phyloP scores from a whole-genome alignment of 495 filamentous ascomycete genomes.

The Penicillium longicatenatum region DNA sequence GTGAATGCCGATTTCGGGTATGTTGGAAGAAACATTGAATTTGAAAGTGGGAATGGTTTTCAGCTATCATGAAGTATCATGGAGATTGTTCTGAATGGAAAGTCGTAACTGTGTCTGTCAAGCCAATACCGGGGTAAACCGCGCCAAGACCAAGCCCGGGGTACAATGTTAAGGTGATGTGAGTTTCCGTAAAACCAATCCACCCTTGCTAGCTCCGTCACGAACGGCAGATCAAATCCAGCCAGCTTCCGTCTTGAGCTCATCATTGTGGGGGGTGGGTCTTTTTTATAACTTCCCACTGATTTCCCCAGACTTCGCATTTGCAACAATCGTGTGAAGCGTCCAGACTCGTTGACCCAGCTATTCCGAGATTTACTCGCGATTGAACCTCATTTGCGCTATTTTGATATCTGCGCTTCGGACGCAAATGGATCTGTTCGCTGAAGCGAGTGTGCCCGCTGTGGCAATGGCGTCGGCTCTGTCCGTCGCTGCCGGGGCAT shows the following conservation, averaged over 20 bases:
- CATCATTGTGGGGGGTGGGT: constrained; percentile 5
- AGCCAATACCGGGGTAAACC: not conserved
- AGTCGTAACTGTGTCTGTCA: not conserved
- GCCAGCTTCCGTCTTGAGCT: constrained; percentile 33
- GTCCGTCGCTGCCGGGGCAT: constrained; percentile 45
- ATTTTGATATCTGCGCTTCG: not conserved
- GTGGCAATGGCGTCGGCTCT: constrained; percentile 42
- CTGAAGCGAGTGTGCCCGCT: constrained; percentile 37
- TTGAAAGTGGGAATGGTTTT: too few species aligned
- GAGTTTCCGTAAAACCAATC: not conserved
- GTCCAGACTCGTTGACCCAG: not conserved
- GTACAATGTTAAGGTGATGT: not conserved
- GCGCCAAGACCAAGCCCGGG: not conserved
- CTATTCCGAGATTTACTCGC: not conserved
- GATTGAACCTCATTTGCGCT: not conserved
- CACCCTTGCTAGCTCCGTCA: constrained; percentile 7
- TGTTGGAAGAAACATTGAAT: not conserved
- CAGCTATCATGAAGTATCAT: not conserved
- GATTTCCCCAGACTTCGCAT: not conserved
- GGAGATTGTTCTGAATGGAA: not conserved
- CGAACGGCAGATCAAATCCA: constrained; percentile 31
- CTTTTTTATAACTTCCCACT: constrained; percentile 11
- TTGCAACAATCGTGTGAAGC: not conserved
- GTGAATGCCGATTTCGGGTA: not conserved
- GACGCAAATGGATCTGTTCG: constrained; percentile 40